phyloP scores from a whole-genome alignment of 306 rosid genomes.

The Casuarina equisetifolia region DNA sequence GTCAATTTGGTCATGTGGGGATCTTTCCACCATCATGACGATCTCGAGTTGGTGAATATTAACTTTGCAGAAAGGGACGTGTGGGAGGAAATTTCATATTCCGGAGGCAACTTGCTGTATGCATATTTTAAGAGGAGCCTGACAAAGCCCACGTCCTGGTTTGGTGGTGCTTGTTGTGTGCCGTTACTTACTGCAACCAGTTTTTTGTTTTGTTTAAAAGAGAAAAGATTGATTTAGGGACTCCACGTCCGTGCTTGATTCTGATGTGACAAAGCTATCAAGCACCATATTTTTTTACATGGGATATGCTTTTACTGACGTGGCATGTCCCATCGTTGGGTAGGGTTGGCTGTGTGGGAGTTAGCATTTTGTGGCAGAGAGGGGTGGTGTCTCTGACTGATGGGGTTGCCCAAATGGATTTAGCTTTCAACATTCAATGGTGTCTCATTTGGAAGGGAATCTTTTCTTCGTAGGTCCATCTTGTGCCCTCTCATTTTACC shows the following conservation, averaged over 20 bases:
- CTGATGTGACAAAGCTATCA: conserved; percentile 29
- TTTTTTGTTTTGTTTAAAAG: not conserved
- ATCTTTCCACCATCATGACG: not conserved
- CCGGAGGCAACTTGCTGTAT: conserved; percentile 39
- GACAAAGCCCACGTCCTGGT: conserved; percentile 24
- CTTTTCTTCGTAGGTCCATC: not conserved
- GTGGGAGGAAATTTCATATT: conserved; percentile 26
- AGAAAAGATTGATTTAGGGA: not conserved
- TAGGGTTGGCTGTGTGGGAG: too few relatives aligned
- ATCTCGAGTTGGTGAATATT: conserved; percentile 43
- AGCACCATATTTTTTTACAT: conserved; percentile 14
- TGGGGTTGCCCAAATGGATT: conserved; percentile 5
- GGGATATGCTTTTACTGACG: conserved; percentile 17
- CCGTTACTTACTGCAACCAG: not conserved
- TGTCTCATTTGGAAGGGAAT: conserved; percentile 16
- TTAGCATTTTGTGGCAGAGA: not conserved
- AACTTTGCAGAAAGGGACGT: conserved; percentile 28
- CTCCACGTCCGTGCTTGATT: conserved; percentile 2
- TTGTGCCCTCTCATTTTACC: too few relatives aligned
- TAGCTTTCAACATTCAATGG: conserved; percentile 19
- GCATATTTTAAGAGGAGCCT: conserved; percentile 31
- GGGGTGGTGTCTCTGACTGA: not conserved
- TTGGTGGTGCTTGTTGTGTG: conserved; percentile 25
- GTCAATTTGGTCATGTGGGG: not conserved
- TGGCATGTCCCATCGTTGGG: conserved; percentile 30